phyloP scores from a whole-genome alignment of 2,329 filamentous ascomycete species.

The Ophidiomyces ophidiicola region DNA sequence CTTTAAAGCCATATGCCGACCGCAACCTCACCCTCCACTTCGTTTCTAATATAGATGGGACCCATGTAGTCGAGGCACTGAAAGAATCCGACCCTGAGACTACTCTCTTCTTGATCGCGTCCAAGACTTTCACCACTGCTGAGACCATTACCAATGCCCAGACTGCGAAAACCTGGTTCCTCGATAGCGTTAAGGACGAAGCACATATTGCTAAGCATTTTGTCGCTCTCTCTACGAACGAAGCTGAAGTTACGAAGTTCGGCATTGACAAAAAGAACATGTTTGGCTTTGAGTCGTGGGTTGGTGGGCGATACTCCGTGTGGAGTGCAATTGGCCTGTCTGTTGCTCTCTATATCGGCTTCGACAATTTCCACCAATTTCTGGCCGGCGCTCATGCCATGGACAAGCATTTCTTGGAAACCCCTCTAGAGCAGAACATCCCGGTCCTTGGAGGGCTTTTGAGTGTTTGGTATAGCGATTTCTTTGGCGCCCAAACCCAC shows the following conservation, averaged over 20 bases:
- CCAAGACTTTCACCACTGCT: slow-evolving; percentile 98
- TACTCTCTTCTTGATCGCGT: slow-evolving; percentile 95
- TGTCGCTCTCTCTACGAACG: slow-evolving; percentile 93
- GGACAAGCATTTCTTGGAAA: slow-evolving; percentile 94
- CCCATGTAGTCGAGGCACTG: slow-evolving; percentile 89
- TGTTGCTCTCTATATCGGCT: slow-evolving; percentile 89
- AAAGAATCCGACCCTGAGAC: slow-evolving; percentile 85
- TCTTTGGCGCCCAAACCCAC: slow-evolving; percentile 96
- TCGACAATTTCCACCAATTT: slow-evolving; percentile 95
- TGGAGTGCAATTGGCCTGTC: slow-evolving; percentile 97
- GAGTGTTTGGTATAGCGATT: slow-evolving; percentile 98
- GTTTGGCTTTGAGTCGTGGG: slow-evolving; percentile 99
- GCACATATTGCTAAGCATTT: slow-evolving; percentile 89
- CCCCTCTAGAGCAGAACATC: slow-evolving; percentile 89
- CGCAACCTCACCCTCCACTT: slow-evolving; percentile 85
- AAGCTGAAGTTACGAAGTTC: slow-evolving; percentile 90
- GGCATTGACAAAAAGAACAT: slow-evolving; percentile 98
- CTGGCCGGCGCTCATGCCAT: slow-evolving; percentile 87
- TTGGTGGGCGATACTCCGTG: slow-evolving; percentile 94
- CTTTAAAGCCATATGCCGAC: slow-evolving; percentile 86
- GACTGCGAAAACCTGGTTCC: slow-evolving; percentile 93
- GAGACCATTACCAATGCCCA: slow-evolving; percentile 97
- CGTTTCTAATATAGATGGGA: slow-evolving; percentile 98
- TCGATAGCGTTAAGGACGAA: slow-evolving; percentile 66
- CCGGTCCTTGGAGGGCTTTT: slow-evolving; percentile 81